These are phyloP conservation scores for Cryptococcus neoformans DNA, from an alignment of 1,284 basidiomycete genomes.

Conservation along the genomic window DNA sequence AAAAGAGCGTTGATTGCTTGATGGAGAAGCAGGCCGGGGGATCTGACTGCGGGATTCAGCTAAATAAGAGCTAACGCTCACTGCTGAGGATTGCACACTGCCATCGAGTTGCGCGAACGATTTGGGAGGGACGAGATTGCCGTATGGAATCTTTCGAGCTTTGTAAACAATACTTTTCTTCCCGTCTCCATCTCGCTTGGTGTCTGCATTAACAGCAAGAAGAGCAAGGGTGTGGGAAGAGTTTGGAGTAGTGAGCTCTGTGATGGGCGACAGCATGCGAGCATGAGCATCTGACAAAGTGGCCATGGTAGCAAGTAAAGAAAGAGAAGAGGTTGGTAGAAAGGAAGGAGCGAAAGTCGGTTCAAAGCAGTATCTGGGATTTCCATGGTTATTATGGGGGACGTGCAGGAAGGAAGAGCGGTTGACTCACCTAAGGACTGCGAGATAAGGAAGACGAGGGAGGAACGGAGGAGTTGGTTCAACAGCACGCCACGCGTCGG, in stretches of 20 bases:
- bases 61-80: too few relatives aligned
- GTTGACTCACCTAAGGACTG: neutral
- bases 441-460: too few relatives aligned
- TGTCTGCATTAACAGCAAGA: constrained; percentile 8
- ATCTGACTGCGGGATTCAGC: neutral
- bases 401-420: neutral
- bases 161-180: constrained; percentile 16
- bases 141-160: constrained; percentile 15
- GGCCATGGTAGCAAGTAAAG: neutral
- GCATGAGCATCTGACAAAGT: neutral
- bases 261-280: constrained; percentile 34
- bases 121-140: neutral
- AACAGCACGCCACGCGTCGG: neutral
- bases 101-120: neutral
- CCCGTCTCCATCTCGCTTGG: neutral
- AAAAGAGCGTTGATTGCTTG: too few relatives aligned
- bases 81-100: neutral
- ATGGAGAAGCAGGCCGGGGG: neutral
- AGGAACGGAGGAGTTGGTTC: too few relatives aligned
- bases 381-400: neutral
- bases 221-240: constrained; percentile 19
- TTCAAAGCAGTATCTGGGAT: too few relatives aligned
- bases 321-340: neutral
- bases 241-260: constrained; percentile 28
- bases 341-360: neutral